phyloP scores from a whole-genome alignment of 2,329 filamentous ascomycete species.

The Hansfordia pulvinata region DNA sequence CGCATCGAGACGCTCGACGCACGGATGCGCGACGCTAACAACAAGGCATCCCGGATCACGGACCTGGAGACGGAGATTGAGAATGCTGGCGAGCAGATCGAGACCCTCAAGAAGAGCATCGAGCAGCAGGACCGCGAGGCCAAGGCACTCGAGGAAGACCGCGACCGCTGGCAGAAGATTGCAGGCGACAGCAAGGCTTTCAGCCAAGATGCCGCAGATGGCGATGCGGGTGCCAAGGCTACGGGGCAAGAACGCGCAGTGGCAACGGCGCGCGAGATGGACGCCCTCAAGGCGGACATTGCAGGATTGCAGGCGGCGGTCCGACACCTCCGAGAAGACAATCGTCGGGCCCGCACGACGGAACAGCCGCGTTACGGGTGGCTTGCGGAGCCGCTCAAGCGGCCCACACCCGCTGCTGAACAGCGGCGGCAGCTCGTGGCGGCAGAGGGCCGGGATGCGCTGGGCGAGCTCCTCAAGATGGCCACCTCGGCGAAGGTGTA shows the following conservation, averaged over 20 bases:
- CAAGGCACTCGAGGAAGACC: conserved; percentile 48
- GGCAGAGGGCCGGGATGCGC: conserved; percentile 48
- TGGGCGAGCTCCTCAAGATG: conserved; percentile 51
- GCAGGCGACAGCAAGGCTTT: conserved; percentile 47
- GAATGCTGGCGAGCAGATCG: conserved; percentile 33
- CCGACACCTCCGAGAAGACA: conserved; percentile 55
- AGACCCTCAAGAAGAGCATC: conserved; percentile 46
- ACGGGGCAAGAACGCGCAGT: conserved; percentile 53
- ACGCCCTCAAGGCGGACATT: conserved; percentile 57
- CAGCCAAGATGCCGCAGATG: conserved; percentile 26
- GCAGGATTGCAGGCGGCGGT: conserved; percentile 49
- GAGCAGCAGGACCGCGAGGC: conserved; percentile 55
- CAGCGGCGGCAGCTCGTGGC: conserved; percentile 29
- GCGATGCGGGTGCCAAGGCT: conserved; percentile 27
- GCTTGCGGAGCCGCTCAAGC: conserved; percentile 47
- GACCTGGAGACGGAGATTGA: conserved; percentile 49
- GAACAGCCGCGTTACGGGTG: conserved; percentile 46
- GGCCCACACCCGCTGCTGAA: conserved; percentile 19
- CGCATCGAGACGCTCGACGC: conserved; percentile 89
- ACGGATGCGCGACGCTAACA: conserved; percentile 69
- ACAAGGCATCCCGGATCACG: conserved; percentile 58
- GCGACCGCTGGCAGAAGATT: conserved; percentile 59
- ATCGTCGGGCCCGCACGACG: conserved; percentile 42
- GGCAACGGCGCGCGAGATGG: conserved; percentile 59
- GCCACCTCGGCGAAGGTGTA: conserved; percentile 41